Percentiles rank a stretch among this genome's conserved stretches.
Evolutionary conservation across 2,329 filamentous ascomycete species (phyloP).

Genomic region (Cladosporium sp.): DNA sequence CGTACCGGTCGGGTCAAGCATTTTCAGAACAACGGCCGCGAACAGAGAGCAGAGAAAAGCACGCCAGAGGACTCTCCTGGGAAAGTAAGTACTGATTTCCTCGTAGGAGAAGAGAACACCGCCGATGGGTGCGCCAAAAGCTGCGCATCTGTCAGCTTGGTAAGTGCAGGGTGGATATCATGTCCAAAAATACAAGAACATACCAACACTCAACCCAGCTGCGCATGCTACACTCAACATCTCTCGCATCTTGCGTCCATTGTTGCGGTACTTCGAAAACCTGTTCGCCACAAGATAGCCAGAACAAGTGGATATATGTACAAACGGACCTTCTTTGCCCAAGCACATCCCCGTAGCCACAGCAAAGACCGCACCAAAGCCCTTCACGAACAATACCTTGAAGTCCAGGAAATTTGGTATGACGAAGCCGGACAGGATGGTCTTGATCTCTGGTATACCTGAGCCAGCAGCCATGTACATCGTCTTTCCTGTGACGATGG

Average conservation of each 20-base stretch:
- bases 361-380: constrained; percentile 60
- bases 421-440: constrained; percentile 61
- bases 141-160: constrained; percentile 30
- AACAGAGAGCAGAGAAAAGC: constrained; percentile 61
- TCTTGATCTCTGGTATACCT: constrained; percentile 65
- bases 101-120: constrained; percentile 64
- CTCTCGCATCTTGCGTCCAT: constrained; percentile 60
- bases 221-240: constrained; percentile 61
- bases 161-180: not conserved
- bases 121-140: constrained; percentile 64
- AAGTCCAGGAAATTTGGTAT: constrained; percentile 60
- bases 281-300: constrained; percentile 55
- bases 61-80: constrained; percentile 60
- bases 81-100: constrained; percentile 64
- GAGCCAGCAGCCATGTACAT: constrained; percentile 63
- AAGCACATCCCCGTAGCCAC: constrained; percentile 62
- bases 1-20: constrained; percentile 61
- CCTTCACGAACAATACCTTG: constrained; percentile 59
- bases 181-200: not conserved
- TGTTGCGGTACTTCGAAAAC: constrained; percentile 61
- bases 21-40: constrained; percentile 58
- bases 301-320: constrained; percentile 62
- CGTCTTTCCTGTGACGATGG: constrained; percentile 46
- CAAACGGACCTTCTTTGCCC: constrained; percentile 64
- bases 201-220: constrained; percentile 55